Conservation (phyloP, 352 stramenopile genomes). For the Albugo candida region DNA sequence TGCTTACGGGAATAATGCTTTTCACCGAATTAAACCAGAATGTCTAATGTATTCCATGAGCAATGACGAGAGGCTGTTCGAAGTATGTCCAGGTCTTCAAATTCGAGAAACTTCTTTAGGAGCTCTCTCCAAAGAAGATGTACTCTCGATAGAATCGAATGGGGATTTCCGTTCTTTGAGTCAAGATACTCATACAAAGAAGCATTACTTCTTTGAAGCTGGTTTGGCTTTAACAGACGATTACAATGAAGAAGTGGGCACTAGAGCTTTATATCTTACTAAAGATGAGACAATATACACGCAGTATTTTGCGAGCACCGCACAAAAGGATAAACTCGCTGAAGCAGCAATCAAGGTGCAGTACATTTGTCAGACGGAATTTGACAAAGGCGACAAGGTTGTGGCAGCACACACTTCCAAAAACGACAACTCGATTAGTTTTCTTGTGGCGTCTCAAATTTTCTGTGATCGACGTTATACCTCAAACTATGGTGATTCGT, state of each 20-base stretch:
- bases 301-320: background rate
- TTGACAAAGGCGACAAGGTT: too few relatives aligned
- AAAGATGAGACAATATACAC: conserved; percentile 1
- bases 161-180: background rate
- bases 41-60: conserved; percentile 45
- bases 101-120: conserved; percentile 22
- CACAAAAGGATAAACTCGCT: background rate
- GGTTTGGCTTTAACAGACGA: background rate
- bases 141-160: background rate
- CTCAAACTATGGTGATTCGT: conserved; percentile 19
- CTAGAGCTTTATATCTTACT: background rate
- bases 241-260: conserved; percentile 7
- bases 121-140: conserved; percentile 1
- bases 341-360: conserved; percentile 23
- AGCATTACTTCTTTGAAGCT: background rate
- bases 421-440: conserved; percentile 12
- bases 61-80: conserved; percentile 29
- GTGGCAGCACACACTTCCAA: too few relatives aligned
- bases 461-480: conserved; percentile 45
- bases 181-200: background rate
- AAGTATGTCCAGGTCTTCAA: conserved; percentile 35
- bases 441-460: conserved; percentile 37
- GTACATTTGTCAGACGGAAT: conserved; percentile 28
- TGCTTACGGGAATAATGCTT: conserved; percentile 26
- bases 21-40: conserved; percentile 30